Evolutionary conservation across 169 alveolate genomes (phyloP), one percentile per base, ranked within the genome.

Genomic region (Theileria orientalis): DNA sequence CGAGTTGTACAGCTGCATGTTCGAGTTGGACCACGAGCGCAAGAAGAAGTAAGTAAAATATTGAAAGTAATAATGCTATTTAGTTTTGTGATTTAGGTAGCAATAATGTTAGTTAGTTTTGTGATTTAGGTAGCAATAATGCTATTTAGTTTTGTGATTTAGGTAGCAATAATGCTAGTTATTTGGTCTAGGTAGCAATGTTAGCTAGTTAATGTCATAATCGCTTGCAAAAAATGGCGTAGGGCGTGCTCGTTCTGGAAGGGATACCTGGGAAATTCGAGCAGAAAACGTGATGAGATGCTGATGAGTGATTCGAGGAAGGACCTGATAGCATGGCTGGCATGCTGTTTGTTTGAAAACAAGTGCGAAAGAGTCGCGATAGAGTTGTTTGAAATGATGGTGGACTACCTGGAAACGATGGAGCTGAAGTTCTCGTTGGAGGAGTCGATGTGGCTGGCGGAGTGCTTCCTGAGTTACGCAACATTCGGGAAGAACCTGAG

Each of bases 1-100:
- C 11, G 84, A 75, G 21, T 27, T 75, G 40, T 75, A 64, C 61
- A 37, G 14, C 27, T 75, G 76, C 40, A 75, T 75, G 84, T 74
- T 74, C 64, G 60, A 60, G 57, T 13, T 13, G n/a, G n/a, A n/a
- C n/a, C n/a, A n/a, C n/a, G 16, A 44, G 16, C 16, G 16, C 14
- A 16, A 44, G n/a, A 44, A n/a, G 52, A n/a, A n/a, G n/a, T n/a
- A n/a, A n/a, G n/a, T n/a, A n/a, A n/a, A n/a, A n/a, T n/a, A n/a
- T n/a, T n/a, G n/a, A n/a, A n/a, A n/a, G n/a, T n/a, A n/a, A n/a
- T n/a, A n/a, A n/a, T n/a, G n/a, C n/a, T n/a, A n/a, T n/a, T n/a
- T n/a, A n/a, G n/a, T n/a, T n/a, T n/a, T n/a, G n/a, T n/a, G n/a
- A n/a, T n/a, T n/a, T n/a, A n/a, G n/a, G n/a, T n/a, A n/a, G n/a